Evolutionary conservation across 805 yeast species (phyloP).

Genomic region (Yarrowia porcina): DNA sequence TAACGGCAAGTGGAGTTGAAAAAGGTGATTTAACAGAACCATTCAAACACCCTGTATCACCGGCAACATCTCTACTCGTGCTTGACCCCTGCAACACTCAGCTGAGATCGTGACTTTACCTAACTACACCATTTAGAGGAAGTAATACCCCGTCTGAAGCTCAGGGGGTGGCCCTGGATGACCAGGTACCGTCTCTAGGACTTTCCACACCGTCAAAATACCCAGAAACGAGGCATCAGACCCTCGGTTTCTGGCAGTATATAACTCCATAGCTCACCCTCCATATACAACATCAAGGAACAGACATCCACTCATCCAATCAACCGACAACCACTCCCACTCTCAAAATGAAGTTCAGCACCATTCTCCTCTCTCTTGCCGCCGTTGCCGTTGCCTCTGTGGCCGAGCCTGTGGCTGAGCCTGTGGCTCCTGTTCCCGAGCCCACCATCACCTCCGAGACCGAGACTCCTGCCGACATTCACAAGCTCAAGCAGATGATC

Average conservation of each 20-base stretch:
- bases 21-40: no score
- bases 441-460: not conserved
- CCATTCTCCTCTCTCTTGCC: constrained; percentile 1
- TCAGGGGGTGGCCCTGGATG: constrained; percentile 10
- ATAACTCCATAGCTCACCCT: not conserved
- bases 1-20: not conserved
- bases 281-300: not conserved
- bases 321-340: not conserved
- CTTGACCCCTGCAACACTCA: no score
- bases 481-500: constrained; percentile 13
- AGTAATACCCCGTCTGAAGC: not conserved
- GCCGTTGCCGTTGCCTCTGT: constrained; percentile 9
- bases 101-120: not conserved
- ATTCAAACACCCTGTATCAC: no score
- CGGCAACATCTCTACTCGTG: no score
- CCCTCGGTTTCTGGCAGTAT: not conserved
- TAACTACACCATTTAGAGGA: not conserved
- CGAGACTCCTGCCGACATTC: not conserved
- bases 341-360: not conserved
- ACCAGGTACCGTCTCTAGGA: not conserved
- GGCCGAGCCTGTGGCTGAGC: not conserved
- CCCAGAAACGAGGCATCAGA: not conserved
- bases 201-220: not conserved
- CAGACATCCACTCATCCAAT: not conserved
- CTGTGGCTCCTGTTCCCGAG: not conserved